Evolutionary conservation across 768 basidiomycete species (phyloP), one percentile per base, ranked within the genome.

Genomic region (Mycena venus): DNA sequence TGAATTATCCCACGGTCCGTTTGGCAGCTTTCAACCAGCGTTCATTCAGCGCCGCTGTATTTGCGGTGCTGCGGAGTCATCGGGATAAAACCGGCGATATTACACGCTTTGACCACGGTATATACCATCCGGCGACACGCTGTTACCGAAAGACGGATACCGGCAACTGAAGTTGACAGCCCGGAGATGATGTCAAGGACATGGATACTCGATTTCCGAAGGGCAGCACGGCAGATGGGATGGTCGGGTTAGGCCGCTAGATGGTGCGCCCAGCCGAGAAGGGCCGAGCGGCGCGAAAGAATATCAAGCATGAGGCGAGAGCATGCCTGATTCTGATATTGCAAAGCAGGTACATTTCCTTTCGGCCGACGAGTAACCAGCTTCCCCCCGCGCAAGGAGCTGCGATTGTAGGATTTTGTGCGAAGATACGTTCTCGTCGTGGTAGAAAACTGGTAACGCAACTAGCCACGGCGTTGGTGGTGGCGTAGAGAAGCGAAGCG

Each of bases 281-380:
- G 23, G 31, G 47, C 72, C 59, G 64, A 25, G 9, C 29, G 34
- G 23, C 25, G 1, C 38, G 23, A 51, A 31, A 36, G 27, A 29
- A 67, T 62, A 73, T 68, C 66, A 68, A 29, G 42, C 72, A 68
- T 23, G 65, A 40, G 72, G 72, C 51, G 21, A 63, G 61, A 42
- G 40, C 65, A 29, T 68, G 32, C 40, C 47, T 73, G 66, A 62
- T 68, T 14, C 27, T 55, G 60, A 68, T 68, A 25, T 23, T 27
- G 25, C 31, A n/a, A 47, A 42, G 47, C 40, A 42, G 21, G 49
- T 6, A 47, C 47, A 68, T 63, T 17, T 47, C 72, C 59, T 62
- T 73, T 67, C 38, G 72, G 72, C 44, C 64, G 56, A 47, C 29
- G 40, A 55, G 38, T 17, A 44, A 42, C 51, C 1, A 32, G 25